Base-by-base conservation (phyloP, 2,329 filamentous ascomycete genomes). In the Mariannaea sp. region DNA sequence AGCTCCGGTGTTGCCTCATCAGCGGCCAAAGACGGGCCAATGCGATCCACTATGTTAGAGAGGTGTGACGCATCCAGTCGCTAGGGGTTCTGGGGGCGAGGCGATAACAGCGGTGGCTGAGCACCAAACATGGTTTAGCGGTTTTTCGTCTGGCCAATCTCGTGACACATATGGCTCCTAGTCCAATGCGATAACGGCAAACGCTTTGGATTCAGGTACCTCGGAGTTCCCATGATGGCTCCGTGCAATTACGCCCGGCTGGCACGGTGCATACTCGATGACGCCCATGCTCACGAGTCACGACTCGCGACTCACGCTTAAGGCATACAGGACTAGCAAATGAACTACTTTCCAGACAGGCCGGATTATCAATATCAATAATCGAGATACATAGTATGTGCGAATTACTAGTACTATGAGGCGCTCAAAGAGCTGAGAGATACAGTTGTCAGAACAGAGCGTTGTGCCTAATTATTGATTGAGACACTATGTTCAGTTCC, bases 161-260 rank as follows among this genome's bases (percentile, higher is more conserved):
- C 49, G 61, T 65, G 58, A 56, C 52, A 45, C 42, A 41, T 43
- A 48, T 55, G 53, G 68, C 70, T 65, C 55, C 68, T 65, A 53
- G 61, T 65, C 62, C 68, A 65, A 71, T 71, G 63, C 68, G 68
- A 70, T 70, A 70, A 70, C 64, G 60, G 60, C 57, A 65, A 35
- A 32, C 49, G 44, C 50, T 44, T 55, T 43, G 47, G 49, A 40
- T 44, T 22, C 38, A 56, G 65, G 57, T 64, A 66, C 64, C 52
- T 61, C 29, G 16, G 22, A 65, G 64, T 48, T 60, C 55, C 60
- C 62, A 62, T 65, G 59, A 60, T 55, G n/a, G 47, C 52, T 50
- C 64, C 32, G 63, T 67, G 58, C 54, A 40, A 59, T 49, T 33
- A 9, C 5, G 3, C 10, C 8, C 12, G 4, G 13, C 10, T 49